phyloP scores from a whole-genome alignment of 2,329 filamentous ascomycete genomes.

The Clathrospora elynae region DNA sequence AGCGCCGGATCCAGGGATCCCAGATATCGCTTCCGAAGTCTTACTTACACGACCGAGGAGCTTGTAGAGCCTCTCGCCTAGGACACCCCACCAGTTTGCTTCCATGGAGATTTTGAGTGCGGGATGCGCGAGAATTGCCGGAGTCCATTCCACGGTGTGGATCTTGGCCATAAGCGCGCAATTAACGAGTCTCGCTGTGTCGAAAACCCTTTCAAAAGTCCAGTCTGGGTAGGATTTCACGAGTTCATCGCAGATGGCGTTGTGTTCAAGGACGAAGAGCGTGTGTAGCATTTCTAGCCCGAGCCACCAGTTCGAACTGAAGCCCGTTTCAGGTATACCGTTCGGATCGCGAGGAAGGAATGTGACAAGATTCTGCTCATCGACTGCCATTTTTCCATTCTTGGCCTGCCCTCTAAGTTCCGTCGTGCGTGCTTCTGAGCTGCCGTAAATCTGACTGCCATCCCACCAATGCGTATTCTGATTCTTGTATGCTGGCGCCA shows the following conservation, averaged over 20 bases:
- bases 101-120: conserved; percentile 52
- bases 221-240: conserved; percentile 45
- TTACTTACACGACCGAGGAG: conserved; percentile 50
- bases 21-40: conserved; percentile 48
- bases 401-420: conserved; percentile 42
- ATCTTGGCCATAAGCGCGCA: conserved; percentile 58
- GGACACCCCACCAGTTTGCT: conserved; percentile 55
- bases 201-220: conserved; percentile 52
- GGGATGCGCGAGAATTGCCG: conserved; percentile 55
- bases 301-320: conserved; percentile 55
- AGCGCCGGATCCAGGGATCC: conserved; percentile 48
- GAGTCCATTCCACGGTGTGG: conserved; percentile 58
- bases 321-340: conserved; percentile 51
- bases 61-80: conserved; percentile 51
- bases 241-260: conserved; percentile 52
- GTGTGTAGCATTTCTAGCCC: conserved; percentile 56
- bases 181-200: conserved; percentile 54
- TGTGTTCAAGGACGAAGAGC: conserved; percentile 55
- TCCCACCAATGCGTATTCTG: conserved; percentile 56
- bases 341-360: conserved; percentile 51
- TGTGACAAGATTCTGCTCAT: conserved; percentile 38
- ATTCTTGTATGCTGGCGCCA: conserved; percentile 52
- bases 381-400: conserved; percentile 51
- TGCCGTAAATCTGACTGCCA: conserved; percentile 55
- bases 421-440: conserved; percentile 46